These are phyloP conservation scores for Penicillium corylophilum DNA, from an alignment of 2,329 filamentous ascomycete species.

Conservation along the genomic window DNA sequence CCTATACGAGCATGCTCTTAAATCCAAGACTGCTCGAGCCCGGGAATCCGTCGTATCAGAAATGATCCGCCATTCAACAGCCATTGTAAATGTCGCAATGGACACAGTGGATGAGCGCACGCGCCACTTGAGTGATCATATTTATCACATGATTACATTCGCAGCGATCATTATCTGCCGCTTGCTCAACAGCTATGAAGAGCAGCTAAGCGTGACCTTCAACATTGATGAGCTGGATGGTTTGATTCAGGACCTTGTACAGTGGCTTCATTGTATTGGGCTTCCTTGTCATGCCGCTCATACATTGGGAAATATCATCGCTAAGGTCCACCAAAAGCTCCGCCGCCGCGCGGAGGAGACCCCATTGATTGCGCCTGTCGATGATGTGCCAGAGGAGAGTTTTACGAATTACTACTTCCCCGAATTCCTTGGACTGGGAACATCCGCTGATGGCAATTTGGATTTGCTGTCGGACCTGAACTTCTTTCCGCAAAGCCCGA, in stretches of 20 bases:
- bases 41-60: conserved; percentile 40
- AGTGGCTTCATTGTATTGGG: conserved; percentile 45
- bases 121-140: conserved; percentile 47
- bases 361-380: conserved; percentile 4
- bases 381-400: conserved; percentile 17
- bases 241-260: conserved; percentile 35
- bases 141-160: conserved; percentile 51
- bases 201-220: conserved; percentile 30
- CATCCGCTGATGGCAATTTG: conserved; percentile 27
- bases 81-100: conserved; percentile 45
- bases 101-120: conserved; percentile 47
- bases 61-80: conserved; percentile 43
- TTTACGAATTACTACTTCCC: conserved; percentile 31
- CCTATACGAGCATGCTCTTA: conserved; percentile 36
- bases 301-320: conserved; percentile 42
- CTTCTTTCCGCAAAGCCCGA: conserved; percentile 42
- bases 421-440: conserved; percentile 33
- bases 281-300: conserved; percentile 45
- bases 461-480: conserved; percentile 31
- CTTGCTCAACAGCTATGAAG: conserved; percentile 40
- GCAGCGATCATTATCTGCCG: conserved; percentile 36
- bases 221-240: conserved; percentile 36
- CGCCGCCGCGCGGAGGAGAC: conserved; percentile 26
- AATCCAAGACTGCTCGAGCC: conserved; percentile 38
- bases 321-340: conserved; percentile 32